Base-by-base conservation (phyloP, 805 yeast genomes). In the Cephaloascus albidus region DNA sequence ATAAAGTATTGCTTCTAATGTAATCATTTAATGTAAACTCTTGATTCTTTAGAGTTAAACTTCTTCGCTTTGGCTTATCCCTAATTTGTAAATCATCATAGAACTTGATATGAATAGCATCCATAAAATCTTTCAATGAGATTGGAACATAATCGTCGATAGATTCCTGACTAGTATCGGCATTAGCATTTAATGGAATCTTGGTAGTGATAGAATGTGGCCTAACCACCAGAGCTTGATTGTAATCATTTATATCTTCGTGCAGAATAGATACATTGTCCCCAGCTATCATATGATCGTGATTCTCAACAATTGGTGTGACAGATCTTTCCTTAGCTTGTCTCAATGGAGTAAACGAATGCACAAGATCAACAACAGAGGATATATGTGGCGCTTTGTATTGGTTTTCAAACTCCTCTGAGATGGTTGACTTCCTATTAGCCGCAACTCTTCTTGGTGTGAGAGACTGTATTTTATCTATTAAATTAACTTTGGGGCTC, bases 61-160 rank as follows among this genome's bases (percentile, higher is more conserved):
- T 52, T 15, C 55, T 40, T 31, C 60, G 45, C 5, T 50, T 46
- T 3, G 55, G 45, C 18, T 54, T 52, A 2, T 54, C 49, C 18
- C 57, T 59, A 18, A 65, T 57, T 31, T 63, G 66, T 37, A 69
- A 56, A 45, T 71, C 75, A 46, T 71, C 76, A 46, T 61, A 70
- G 41, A 71, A 71, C 38, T 58, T 59, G 14, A 70, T 57, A 3
- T 64, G 64, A 17, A 70, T 55, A 37, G 64, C 67, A 6, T 49
- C 46, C 47, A 71, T 50, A 38, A 71, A 71, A 14, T 59, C 56
- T 2, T 54, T 50, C 23, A 71, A 53, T 2, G 65, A 48, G 3
- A 67, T 68, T 3, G 64, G 60, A 3, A 42, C 43, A 38, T 57
- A 60, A 33, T 56, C 51, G 15, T 46, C 56, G 20, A 53, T 51